phyloP scores from a whole-genome alignment of 2,329 filamentous ascomycete genomes.

The Xylariaceae sp. region DNA sequence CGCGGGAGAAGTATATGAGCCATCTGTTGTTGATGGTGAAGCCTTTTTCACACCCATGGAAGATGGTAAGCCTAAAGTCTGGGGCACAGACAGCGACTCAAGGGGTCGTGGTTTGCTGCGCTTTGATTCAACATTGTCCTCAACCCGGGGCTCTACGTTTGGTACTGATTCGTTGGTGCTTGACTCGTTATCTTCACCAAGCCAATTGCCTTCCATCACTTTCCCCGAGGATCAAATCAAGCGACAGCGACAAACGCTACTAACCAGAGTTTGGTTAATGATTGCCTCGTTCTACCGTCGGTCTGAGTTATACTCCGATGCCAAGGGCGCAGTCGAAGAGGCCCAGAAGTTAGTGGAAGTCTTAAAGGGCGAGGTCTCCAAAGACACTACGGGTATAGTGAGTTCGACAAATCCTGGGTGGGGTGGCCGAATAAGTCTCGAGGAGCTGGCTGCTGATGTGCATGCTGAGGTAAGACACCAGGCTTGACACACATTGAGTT shows the following conservation, averaged over 20 bases:
- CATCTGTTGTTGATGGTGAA: conserved; percentile 48
- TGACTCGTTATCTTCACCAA: conserved; percentile 42
- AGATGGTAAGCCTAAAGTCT: conserved; percentile 43
- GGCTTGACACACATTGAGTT: too few species aligned
- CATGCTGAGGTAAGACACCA: conserved; percentile 70
- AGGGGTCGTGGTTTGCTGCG: conserved; percentile 41
- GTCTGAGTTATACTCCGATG: conserved; percentile 75
- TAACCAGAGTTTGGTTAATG: conserved; percentile 84
- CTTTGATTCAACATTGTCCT: conserved; percentile 44
- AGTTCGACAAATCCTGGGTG: conserved; percentile 64
- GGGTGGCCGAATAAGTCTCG: conserved; percentile 76
- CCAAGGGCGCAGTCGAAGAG: conserved; percentile 74
- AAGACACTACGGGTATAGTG: conserved; percentile 58
- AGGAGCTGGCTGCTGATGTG: conserved; percentile 81
- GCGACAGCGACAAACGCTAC: conserved; percentile 46
- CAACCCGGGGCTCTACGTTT: conserved; percentile 37
- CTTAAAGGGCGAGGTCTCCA: conserved; percentile 64
- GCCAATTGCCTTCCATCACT: conserved; percentile 48
- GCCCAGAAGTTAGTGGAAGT: conserved; percentile 70
- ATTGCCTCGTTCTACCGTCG: conserved; percentile 85
- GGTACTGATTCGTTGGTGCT: conserved; percentile 38
- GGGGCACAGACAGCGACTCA: conserved; percentile 40
- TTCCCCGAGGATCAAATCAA: conserved; percentile 53
- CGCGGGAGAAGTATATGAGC: conserved; percentile 35
- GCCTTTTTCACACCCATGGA: conserved; percentile 46